phyloP scores from a whole-genome alignment of 164 flowering plant species.

The Houttuynia cordata region DNA sequence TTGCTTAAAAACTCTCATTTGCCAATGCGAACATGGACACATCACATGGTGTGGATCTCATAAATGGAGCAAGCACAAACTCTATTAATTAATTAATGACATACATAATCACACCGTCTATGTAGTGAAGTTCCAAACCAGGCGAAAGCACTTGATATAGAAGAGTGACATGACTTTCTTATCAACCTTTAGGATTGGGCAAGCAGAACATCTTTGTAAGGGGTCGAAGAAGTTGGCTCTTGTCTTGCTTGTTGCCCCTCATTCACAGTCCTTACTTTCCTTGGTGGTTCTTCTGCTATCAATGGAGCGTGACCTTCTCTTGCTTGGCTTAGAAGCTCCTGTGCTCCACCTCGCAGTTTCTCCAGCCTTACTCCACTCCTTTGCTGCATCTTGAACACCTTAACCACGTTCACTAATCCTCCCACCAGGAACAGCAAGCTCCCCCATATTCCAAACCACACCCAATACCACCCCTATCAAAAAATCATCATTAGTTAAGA shows the following conservation, averaged over 20 bases:
- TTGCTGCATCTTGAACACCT: slow-evolving; percentile 87
- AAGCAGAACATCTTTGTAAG: slow-evolving; percentile 55
- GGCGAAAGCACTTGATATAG: not conserved
- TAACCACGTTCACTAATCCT: slow-evolving; percentile 60
- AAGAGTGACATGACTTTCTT: not conserved
- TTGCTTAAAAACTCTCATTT: too few species aligned
- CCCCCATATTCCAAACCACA: slow-evolving; percentile 53
- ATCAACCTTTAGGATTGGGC: slow-evolving; percentile 1
- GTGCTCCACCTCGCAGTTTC: slow-evolving; percentile 82
- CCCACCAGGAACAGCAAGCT: slow-evolving; percentile 56
- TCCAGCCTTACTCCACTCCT: slow-evolving; percentile 47
- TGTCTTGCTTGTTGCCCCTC: slow-evolving; percentile 1
- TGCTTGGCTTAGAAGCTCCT: slow-evolving; percentile 34
- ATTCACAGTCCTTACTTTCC: slow-evolving; percentile 8
- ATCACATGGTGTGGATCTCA: too few species aligned
- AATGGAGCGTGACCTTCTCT: slow-evolving; percentile 67
- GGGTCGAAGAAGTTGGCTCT: slow-evolving; percentile 18
- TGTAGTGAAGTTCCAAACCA: not conserved
- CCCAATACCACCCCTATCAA: slow-evolving; percentile 54
- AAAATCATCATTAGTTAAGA: too few species aligned
- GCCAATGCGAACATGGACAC: too few species aligned
- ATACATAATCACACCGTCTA: too few species aligned
- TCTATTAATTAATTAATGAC: too few species aligned
- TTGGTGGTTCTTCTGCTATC: slow-evolving; percentile 29
- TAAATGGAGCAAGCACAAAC: too few species aligned